These are phyloP conservation scores for Dryadomyces quercivorus DNA, from an alignment of 2,329 filamentous ascomycete genomes.

Conservation along the genomic window DNA sequence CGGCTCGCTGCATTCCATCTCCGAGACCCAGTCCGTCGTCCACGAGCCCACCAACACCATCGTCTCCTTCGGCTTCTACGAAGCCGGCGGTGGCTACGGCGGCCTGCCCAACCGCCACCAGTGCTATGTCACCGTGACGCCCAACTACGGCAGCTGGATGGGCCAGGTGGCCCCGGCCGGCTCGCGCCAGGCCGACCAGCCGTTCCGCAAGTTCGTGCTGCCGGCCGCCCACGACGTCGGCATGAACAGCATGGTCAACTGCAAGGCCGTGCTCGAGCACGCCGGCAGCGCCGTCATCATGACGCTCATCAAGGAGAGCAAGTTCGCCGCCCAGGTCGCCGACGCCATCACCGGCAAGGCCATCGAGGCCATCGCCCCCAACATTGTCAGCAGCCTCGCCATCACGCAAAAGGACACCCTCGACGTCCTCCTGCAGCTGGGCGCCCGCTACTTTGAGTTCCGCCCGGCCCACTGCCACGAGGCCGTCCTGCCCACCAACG, in stretches of 20 bases:
- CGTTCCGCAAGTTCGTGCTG: conserved; percentile 30
- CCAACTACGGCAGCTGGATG: conserved; percentile 31
- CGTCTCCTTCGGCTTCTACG: conserved; percentile 35
- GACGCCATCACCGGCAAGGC: conserved; percentile 16
- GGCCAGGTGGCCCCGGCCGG: conserved; percentile 25
- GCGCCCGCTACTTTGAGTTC: conserved; percentile 40
- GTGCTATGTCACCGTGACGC: conserved; percentile 31
- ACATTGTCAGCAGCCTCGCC: conserved; percentile 34
- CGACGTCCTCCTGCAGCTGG: conserved; percentile 29
- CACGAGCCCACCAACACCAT: conserved; percentile 22
- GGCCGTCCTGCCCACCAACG: conserved; percentile 21
- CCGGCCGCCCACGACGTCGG: conserved; percentile 35
- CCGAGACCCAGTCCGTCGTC: conserved; percentile 20
- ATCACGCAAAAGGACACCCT: conserved; percentile 38
- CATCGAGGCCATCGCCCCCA: conserved; percentile 20
- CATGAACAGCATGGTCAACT: conserved; percentile 37
- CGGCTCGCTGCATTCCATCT: conserved; percentile 25
- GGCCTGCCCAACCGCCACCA: conserved; percentile 30
- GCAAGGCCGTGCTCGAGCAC: conserved; percentile 25
- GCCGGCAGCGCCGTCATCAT: conserved; percentile 19
- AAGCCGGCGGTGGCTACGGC: conserved; percentile 29
- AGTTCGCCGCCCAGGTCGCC: conserved; percentile 14
- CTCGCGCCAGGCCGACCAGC: conserved; percentile 24
- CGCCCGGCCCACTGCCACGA: conserved; percentile 33
- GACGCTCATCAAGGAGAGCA: conserved; percentile 16